Percentiles rank a stretch among this genome's conserved stretches.
Conservation (phyloP, 306 rosid genomes). For the Quercus aquifolioides region DNA sequence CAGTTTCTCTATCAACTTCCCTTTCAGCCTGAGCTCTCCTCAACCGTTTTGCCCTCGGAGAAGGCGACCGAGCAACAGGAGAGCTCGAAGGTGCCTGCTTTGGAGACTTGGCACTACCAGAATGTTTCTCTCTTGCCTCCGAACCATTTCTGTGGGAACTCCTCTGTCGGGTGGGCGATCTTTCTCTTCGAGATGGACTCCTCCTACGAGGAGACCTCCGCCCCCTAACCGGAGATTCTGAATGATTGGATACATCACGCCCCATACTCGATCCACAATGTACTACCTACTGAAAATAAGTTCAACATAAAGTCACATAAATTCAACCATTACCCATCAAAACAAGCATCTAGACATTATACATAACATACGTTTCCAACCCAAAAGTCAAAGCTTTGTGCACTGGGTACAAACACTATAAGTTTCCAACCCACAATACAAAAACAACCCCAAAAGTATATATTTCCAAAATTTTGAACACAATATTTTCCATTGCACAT, state of each 20-base stretch:
- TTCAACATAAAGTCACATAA: too few relatives aligned
- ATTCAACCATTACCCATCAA: too few relatives aligned
- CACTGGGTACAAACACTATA: too few relatives aligned
- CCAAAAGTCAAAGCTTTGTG: too few relatives aligned
- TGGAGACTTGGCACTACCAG: conserved; percentile 18
- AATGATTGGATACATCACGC: conserved; percentile 8
- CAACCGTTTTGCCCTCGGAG: conserved; percentile 54
- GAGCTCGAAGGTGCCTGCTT: conserved; percentile 31
- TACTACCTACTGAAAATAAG: background rate
- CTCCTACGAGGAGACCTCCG: conserved; percentile 17
- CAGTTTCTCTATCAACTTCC: background rate
- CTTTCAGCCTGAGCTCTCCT: conserved; percentile 5
- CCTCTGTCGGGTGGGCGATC: conserved; percentile 41
- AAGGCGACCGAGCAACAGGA: conserved; percentile 40
- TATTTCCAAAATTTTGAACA: background rate
- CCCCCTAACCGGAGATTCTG: conserved; percentile 19
- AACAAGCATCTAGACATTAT: too few relatives aligned
- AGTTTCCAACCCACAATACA: background rate
- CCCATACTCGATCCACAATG: conserved; percentile 20
- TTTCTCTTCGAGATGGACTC: conserved; percentile 37
- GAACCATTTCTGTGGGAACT: conserved; percentile 24
- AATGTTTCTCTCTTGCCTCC: conserved; percentile 35
- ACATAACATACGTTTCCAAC: too few relatives aligned
- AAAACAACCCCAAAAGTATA: background rate
- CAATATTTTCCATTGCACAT: background rate